phyloP scores from a whole-genome alignment of 2,329 filamentous ascomycete genomes.

The Taxawa tesnikishii region DNA sequence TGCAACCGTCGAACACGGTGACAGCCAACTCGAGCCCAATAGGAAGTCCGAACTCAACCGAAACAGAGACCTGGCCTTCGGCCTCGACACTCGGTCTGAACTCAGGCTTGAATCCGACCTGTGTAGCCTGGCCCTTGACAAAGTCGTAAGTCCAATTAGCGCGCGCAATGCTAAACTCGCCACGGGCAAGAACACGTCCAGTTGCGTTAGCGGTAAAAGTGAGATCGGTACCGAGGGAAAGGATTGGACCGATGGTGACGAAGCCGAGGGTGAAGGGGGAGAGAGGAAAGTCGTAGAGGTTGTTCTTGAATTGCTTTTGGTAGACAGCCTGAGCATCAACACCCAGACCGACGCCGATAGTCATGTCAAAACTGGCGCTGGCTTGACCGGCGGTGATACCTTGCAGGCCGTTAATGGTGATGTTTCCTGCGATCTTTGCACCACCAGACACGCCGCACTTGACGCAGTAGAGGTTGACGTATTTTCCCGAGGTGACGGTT shows the following conservation, averaged over 20 bases:
- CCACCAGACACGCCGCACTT: not conserved
- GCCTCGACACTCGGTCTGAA: not conserved
- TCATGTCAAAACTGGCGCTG: not conserved
- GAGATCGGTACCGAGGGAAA: not conserved
- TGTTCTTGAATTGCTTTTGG: not conserved
- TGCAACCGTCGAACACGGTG: not conserved
- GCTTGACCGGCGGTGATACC: not conserved
- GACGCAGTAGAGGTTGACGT: constrained; percentile 2
- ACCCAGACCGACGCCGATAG: not conserved
- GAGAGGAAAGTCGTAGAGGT: not conserved
- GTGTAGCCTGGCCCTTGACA: not conserved
- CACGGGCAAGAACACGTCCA: not conserved
- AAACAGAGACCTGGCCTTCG: not conserved
- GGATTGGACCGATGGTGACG: not conserved
- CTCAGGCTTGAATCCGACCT: not conserved
- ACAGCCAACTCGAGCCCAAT: constrained; percentile 1
- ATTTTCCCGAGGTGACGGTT: not conserved
- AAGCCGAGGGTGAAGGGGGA: constrained; percentile 1
- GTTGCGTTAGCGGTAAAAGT: not conserved
- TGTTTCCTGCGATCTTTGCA: not conserved
- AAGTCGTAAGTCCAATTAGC: constrained; percentile 1
- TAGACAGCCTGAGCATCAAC: constrained; percentile 1
- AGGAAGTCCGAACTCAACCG: not conserved
- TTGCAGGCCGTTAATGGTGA: not conserved
- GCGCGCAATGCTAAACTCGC: not conserved